These are phyloP conservation scores for Barbarea vulgaris DNA, from an alignment of 345 rosid genomes.

Conservation along the genomic window DNA sequence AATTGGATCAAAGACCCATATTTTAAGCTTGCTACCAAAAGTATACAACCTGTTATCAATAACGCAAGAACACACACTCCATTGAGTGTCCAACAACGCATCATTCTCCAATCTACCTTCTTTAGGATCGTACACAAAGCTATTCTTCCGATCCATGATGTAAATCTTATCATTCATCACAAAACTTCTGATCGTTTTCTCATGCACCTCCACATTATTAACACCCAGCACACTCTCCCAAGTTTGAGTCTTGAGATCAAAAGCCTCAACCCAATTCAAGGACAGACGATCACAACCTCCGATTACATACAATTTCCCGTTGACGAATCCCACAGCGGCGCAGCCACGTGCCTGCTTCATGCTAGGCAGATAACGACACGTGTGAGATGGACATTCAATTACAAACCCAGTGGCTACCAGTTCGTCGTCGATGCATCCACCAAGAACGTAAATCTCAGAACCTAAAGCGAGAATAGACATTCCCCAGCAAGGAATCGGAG, in stretches of 20 bases:
- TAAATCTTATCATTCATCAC: slow-evolving; percentile 16
- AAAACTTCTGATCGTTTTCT: slow-evolving; percentile 15
- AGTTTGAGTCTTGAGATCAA: slow-evolving; percentile 45
- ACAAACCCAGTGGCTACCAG: slow-evolving; percentile 25
- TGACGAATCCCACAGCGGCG: slow-evolving; percentile 49
- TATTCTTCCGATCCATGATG: slow-evolving; percentile 12
- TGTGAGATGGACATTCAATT: slow-evolving; percentile 13
- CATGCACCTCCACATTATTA: neutral
- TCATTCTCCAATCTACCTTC: slow-evolving; percentile 49
- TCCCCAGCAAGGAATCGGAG: slow-evolving; percentile 36
- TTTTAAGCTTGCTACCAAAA: slow-evolving; percentile 60
- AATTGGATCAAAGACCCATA: slow-evolving; percentile 53
- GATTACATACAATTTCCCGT: slow-evolving; percentile 60
- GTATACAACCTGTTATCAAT: slow-evolving; percentile 60
- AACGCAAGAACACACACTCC: slow-evolving; percentile 81
- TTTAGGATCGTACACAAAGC: slow-evolving; percentile 51
- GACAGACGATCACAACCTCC: slow-evolving; percentile 61
- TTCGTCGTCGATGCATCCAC: slow-evolving; percentile 16
- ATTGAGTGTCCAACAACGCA: slow-evolving; percentile 41
- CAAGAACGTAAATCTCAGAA: slow-evolving; percentile 21
- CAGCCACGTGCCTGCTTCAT: slow-evolving; percentile 32
- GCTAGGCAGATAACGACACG: slow-evolving; percentile 4
- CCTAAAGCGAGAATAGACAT: slow-evolving; percentile 8
- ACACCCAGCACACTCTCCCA: slow-evolving; percentile 43
- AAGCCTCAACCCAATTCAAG: slow-evolving; percentile 63